Evolutionary conservation across 805 yeast species (phyloP), one percentile per base, ranked within the genome.

Genomic region (Ogataea trehalophila): DNA sequence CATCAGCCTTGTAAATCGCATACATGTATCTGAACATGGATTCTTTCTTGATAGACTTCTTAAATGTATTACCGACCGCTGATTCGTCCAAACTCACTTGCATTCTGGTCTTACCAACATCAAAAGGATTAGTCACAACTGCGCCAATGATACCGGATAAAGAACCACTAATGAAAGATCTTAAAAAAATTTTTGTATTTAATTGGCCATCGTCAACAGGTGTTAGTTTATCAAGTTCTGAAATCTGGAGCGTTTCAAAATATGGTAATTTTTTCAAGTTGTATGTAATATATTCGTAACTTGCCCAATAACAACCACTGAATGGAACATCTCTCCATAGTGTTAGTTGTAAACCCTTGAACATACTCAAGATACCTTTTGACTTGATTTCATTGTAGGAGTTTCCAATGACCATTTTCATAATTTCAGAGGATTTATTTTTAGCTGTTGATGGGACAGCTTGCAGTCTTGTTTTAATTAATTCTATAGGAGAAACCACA

Each of bases 281-380:
- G 20, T 51, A 55, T 4, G 67, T 53, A 36, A 72, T 62, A 50
- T 63, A 73, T 59, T 91, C 98, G 58, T 91, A 89, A 5, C 85
- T 76, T 11, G 88, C 79, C 99, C 99, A 94, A 66, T 94, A 94
- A 1, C 92, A 82, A 0, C 95, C 97, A 52, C 95, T 85, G 63
- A 94, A 94, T 1, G 99, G 99, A 0, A 92, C 98, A 64, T 94
- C 99, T 66, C 99, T 76, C 96, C 96, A 92, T 15, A 94, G 73
- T 0, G 99, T 94, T 37, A 94, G 75, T 37, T 85, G 81, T 20
- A 94, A 70, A 0, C 99, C 99, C 46, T 84, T 83, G 74, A 90
- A 94, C 17, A 94, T 64, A 0, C 89, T 76, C 2, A 68, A 64
- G 2, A 77, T 50, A 0, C 99, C 99, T 14, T 74, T 72, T 1